Evolutionary conservation across 2,329 filamentous ascomycete genomes (phyloP).

Genomic region (Verticillium nubilum): DNA sequence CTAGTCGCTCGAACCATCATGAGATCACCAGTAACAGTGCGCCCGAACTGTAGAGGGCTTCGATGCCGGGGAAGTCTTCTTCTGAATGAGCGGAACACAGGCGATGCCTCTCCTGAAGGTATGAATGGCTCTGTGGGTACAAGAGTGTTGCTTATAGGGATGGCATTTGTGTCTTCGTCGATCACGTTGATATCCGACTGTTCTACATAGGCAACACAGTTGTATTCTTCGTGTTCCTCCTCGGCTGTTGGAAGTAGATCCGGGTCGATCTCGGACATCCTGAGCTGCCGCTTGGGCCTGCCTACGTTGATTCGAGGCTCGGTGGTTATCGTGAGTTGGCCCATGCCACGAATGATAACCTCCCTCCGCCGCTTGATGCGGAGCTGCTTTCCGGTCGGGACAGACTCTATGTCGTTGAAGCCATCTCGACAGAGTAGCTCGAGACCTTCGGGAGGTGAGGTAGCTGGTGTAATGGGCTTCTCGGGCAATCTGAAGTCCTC

Average conservation of each 20-base stretch:
- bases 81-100: background rate
- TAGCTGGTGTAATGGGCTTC: background rate
- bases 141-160: background rate
- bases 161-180: background rate
- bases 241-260: background rate
- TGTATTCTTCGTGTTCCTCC: background rate
- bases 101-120: background rate
- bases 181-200: background rate
- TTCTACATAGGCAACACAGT: background rate
- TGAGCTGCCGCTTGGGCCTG: background rate
- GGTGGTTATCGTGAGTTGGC: background rate
- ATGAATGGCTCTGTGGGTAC: background rate
- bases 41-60: background rate
- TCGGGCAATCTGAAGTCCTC: slow-evolving; percentile 1
- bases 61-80: background rate
- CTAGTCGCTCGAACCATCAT: background rate
- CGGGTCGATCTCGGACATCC: background rate
- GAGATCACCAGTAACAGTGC: background rate
- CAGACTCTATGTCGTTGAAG: slow-evolving; percentile 17
- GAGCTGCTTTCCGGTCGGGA: background rate
- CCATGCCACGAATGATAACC: background rate
- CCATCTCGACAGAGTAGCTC: slow-evolving; percentile 25
- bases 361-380: background rate
- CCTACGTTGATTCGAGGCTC: background rate
- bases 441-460: slow-evolving; percentile 1